A percentile compares a stretch with the other conserved stretches of the same genome.
These are phyloP conservation scores for Anthostomella pinea DNA, from an alignment of 2,329 filamentous ascomycete genomes.

Conservation along the genomic window DNA sequence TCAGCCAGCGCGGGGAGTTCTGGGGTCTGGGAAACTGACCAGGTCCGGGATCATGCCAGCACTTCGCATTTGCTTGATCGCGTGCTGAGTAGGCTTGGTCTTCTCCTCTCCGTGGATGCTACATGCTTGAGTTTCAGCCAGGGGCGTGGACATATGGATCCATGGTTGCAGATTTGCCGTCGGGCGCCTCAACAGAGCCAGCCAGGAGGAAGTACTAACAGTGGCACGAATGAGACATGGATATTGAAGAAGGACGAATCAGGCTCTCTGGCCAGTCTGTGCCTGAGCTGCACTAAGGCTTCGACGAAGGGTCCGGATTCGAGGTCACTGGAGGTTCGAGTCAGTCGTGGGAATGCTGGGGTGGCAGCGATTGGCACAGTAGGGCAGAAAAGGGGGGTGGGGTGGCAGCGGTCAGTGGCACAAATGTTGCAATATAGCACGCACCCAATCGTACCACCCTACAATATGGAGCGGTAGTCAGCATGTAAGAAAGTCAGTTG, in stretches of 20 bases:
- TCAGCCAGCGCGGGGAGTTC: slow-evolving; percentile 16
- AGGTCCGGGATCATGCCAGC: slow-evolving; percentile 72
- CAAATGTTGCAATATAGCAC: too few relatives aligned
- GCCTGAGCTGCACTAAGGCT: slow-evolving; percentile 75
- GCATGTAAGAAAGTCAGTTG: too few relatives aligned
- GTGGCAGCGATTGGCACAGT: too few relatives aligned
- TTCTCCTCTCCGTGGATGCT: slow-evolving; percentile 73
- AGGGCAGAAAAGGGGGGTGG: too few relatives aligned
- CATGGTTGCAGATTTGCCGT: too few relatives aligned
- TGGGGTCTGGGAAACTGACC: slow-evolving; percentile 39
- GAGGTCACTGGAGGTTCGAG: slow-evolving; percentile 61
- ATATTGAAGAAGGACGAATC: slow-evolving; percentile 91
- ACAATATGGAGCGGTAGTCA: too few relatives aligned
- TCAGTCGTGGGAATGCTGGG: too few relatives aligned
- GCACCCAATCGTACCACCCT: slow-evolving; percentile 23
- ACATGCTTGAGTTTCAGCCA: too few relatives aligned
- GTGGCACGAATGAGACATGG: slow-evolving; percentile 86
- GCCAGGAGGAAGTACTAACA: too few relatives aligned
- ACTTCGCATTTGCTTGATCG: slow-evolving; percentile 79
- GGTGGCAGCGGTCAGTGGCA: slow-evolving; percentile 26
- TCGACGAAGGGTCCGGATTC: slow-evolving; percentile 87
- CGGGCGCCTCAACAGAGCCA: too few relatives aligned
- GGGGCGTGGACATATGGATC: too few relatives aligned
- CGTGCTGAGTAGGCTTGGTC: slow-evolving; percentile 94
- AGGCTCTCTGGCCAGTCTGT: slow-evolving; percentile 69